phyloP scores from a whole-genome alignment of 495 filamentous ascomycete genomes.

The Tuber umbilicatum region DNA sequence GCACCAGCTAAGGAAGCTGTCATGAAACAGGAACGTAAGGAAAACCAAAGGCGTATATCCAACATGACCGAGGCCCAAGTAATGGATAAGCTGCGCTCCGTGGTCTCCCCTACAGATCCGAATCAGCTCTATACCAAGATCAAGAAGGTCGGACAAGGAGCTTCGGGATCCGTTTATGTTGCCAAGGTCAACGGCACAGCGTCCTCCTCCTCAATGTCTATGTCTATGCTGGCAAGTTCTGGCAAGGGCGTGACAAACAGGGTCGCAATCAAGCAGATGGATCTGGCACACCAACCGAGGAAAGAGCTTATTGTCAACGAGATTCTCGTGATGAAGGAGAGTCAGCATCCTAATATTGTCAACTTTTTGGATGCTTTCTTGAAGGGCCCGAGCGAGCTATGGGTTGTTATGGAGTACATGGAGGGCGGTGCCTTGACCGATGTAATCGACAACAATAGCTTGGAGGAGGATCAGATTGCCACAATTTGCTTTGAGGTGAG shows the following conservation, averaged over 20 bases:
- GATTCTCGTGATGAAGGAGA: conserved; percentile 99
- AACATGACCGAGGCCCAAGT: conserved; percentile 94
- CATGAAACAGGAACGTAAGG: conserved; percentile 58
- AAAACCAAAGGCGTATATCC: conserved; percentile 88
- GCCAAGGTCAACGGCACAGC: conserved; percentile 67
- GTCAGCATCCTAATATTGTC: conserved; percentile 85
- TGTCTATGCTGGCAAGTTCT: conserved; percentile 32
- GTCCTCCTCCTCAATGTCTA: conserved; percentile 40
- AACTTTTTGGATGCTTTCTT: conserved; percentile 97
- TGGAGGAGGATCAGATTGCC: conserved; percentile 92
- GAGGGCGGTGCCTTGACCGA: conserved; percentile 95
- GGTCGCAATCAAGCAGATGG: conserved; percentile 99
- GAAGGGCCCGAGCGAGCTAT: conserved; percentile 87
- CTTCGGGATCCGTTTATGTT: conserved; percentile 95
- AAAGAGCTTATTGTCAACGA: conserved; percentile 99
- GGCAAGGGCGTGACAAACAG: conserved; percentile 49
- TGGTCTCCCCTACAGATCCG: conserved; percentile 87
- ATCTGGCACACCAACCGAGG: conserved; percentile 88
- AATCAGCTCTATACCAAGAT: conserved; percentile 92
- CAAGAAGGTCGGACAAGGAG: conserved; percentile 98
- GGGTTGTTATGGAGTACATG: conserved; percentile 99
- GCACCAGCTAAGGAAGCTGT: conserved; percentile 45
- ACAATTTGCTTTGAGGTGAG: conserved; percentile 92
- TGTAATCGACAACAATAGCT: conserved; percentile 95
- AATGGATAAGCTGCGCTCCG: conserved; percentile 86